Evolutionary conservation across 1,284 basidiomycete species (phyloP).

Genomic region (Mrakiaceae sp.): DNA sequence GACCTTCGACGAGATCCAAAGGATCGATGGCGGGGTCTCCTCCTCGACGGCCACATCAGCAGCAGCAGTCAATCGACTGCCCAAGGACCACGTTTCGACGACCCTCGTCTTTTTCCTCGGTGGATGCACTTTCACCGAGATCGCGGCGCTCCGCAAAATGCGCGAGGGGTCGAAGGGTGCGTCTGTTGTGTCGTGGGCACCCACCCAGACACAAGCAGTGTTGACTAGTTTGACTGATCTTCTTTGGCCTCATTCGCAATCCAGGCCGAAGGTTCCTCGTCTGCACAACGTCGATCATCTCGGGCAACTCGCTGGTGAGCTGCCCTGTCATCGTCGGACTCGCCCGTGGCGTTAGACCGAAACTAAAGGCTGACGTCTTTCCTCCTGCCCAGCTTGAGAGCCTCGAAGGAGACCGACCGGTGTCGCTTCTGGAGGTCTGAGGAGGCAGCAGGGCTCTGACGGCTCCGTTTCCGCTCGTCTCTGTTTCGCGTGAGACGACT

Average conservation of each 20-base stretch:
- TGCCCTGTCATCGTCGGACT: neutral
- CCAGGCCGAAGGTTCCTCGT: slow-evolving; percentile 72
- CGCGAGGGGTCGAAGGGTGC: slow-evolving; percentile 64
- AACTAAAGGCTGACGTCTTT: too few species aligned
- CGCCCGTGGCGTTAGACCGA: neutral
- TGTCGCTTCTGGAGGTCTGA: neutral
- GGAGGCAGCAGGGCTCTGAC: neutral
- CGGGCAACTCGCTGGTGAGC: slow-evolving; percentile 38
- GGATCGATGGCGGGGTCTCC: slow-evolving; percentile 2
- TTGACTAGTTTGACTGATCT: neutral
- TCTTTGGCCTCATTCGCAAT: slow-evolving; percentile 10
- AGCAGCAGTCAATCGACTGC: slow-evolving; percentile 27
- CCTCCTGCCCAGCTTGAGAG: slow-evolving; percentile 1
- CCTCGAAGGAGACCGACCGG: slow-evolving; percentile 1
- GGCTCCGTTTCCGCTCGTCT: neutral
- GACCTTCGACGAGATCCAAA: slow-evolving; percentile 66
- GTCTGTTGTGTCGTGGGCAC: slow-evolving; percentile 17
- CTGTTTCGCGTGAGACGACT: too few species aligned
- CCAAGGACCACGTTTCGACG: slow-evolving; percentile 44
- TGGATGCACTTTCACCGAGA: slow-evolving; percentile 94
- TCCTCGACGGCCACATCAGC: too few species aligned
- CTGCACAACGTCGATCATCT: slow-evolving; percentile 78
- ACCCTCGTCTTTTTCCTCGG: slow-evolving; percentile 97
- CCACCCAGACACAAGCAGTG: too few species aligned
- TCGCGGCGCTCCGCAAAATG: slow-evolving; percentile 87